Evolutionary conservation across 2,329 filamentous ascomycete genomes (phyloP), one percentile per base, ranked within the genome.

Genomic region (Xylariaceae sp.): DNA sequence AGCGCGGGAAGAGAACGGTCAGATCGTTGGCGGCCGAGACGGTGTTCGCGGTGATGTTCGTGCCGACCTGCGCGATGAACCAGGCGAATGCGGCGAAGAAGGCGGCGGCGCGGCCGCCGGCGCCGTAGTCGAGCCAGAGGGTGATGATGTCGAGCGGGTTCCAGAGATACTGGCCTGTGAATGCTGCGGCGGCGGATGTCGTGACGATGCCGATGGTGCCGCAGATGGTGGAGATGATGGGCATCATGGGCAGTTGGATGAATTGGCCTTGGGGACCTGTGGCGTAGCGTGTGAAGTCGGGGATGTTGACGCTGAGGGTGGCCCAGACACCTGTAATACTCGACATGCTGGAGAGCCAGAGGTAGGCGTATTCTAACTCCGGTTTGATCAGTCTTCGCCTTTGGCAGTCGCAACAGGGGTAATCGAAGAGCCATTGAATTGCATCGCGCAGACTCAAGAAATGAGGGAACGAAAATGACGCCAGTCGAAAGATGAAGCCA

Each of bases 31-130:
- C 80, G 1, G 78, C 78, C 30, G 74, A 77, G 61, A 82, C 78
- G 13, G 76, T 80, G 67, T 84, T 85, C 7, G 82, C 82, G 1
- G 80, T 80, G 65, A 83, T 79, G 65, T 84, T 84, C 44, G 79
- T 81, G 45, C 82, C 79, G 5, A 85, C 72, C 51, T 81, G 78
- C 0, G 82, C 82, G 53, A 85, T 72, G 47, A 79, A 79, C 73
- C 82, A 84, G 2, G 76, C 76, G 2, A 80, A 73, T 0, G 77
- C 82, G 8, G 74, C 80, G 64, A 85, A 73, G 65, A 76, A 76
- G 56, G 75, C 75, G 8, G 73, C 75, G 34, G 68, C 71, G 8
- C 75, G 68, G 4, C 78, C 79, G 2, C 77, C 76, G 3, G 74
- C 64, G 9, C 77, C 78, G 41, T 73, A 69, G 37, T 70, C 68